A percentile compares a stretch with the other conserved stretches of the same genome.
phyloP scores from a whole-genome alignment of 2,329 filamentous ascomycete genomes.

The Madurella mycetomatis region DNA sequence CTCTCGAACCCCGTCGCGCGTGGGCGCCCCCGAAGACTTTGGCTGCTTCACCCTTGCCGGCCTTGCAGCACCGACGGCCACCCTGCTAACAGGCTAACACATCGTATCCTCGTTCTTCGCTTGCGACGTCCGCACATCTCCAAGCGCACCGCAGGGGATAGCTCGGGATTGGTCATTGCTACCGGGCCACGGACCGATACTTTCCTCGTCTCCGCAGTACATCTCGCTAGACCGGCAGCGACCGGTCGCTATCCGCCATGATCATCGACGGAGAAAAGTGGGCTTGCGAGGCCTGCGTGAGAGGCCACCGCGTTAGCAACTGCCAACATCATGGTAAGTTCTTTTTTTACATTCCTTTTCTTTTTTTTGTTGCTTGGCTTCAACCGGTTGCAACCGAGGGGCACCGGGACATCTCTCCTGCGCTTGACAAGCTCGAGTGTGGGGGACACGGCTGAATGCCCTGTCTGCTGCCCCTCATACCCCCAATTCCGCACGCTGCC shows the following conservation, averaged over 20 bases:
- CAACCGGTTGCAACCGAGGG: conserved; percentile 25
- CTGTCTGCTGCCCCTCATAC: conserved; percentile 5
- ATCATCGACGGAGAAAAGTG: conserved; percentile 94
- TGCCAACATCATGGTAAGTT: conserved; percentile 89
- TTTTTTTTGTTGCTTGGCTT: conserved; percentile 30
- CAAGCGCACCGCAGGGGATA: conserved; percentile 9
- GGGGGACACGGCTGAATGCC: background rate
- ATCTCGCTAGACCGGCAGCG: background rate
- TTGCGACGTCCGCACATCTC: conserved; percentile 1
- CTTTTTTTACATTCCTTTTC: too few species aligned
- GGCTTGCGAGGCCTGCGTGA: conserved; percentile 96
- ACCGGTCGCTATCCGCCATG: conserved; percentile 45
- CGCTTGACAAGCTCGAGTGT: background rate
- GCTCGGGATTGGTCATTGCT: conserved; percentile 8
- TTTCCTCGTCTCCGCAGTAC: background rate
- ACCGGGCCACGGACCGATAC: conserved; percentile 1
- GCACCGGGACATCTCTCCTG: conserved; percentile 16
- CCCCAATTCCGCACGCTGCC: conserved; percentile 1
- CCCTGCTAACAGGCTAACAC: conserved; percentile 5
- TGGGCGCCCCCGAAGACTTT: conserved; percentile 3
- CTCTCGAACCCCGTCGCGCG: conserved; percentile 15
- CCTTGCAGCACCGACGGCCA: conserved; percentile 17
- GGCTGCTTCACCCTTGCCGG: conserved; percentile 12
- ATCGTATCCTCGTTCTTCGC: conserved; percentile 8
- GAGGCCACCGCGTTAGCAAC: conserved; percentile 97